Percentiles rank a stretch among this genome's conserved stretches.
Conservation (phyloP, 768 basidiomycete genomes). For the Calocera viscosa region DNA sequence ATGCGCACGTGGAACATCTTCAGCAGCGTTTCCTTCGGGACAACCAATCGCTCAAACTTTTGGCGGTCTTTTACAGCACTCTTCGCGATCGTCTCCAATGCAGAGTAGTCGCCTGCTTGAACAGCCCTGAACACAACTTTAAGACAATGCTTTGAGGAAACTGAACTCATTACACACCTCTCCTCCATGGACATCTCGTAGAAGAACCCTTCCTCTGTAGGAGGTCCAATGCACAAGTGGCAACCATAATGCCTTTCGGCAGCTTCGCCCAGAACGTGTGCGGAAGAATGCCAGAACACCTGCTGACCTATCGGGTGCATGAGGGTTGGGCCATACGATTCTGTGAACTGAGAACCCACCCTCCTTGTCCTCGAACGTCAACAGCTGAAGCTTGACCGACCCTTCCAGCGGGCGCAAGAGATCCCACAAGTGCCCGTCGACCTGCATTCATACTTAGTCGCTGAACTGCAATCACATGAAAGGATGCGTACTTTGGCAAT, state of each 20-base stretch:
- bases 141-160: slow-evolving; percentile 4
- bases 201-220: slow-evolving; percentile 97
- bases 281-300: slow-evolving; percentile 99
- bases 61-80: slow-evolving; percentile 90
- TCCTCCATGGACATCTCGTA: slow-evolving; percentile 94
- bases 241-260: slow-evolving; percentile 94
- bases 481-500: slow-evolving; percentile 66
- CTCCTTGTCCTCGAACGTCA: slow-evolving; percentile 89
- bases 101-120: slow-evolving; percentile 67
- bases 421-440: slow-evolving; percentile 83
- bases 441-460: slow-evolving; percentile 33
- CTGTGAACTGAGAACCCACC: slow-evolving; percentile 32
- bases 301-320: slow-evolving; percentile 52
- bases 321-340: not conserved
- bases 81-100: slow-evolving; percentile 80
- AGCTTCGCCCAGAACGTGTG: slow-evolving; percentile 94
- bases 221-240: slow-evolving; percentile 92
- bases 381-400: slow-evolving; percentile 63
- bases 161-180: slow-evolving; percentile 33
- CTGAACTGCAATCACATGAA: not conserved
- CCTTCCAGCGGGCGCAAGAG: slow-evolving; percentile 86
- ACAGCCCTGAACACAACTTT: slow-evolving; percentile 44
- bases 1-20: slow-evolving; percentile 83
- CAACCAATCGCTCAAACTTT: slow-evolving; percentile 85
- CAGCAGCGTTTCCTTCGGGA: slow-evolving; percentile 87